Base-by-base conservation (phyloP, 2,329 filamentous ascomycete species). In the Aspergillus brasiliensis region DNA sequence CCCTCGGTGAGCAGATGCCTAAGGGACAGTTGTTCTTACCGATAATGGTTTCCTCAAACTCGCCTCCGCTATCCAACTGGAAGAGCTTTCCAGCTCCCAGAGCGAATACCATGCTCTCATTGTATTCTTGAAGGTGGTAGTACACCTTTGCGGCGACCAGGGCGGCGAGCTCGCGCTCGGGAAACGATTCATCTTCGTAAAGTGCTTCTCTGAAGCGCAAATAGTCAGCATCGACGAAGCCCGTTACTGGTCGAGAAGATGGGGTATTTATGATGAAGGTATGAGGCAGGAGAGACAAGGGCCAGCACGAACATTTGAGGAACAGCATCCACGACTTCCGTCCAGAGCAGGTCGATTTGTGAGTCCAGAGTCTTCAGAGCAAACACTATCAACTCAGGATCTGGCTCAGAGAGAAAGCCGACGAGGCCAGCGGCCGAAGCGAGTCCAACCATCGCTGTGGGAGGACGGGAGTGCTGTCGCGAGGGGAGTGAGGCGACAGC, bases 31-130 rank as follows among this genome's bases (percentile, higher is more conserved):
- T 25, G 38, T 56, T 75, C 81, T 71, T 78, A 86, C 84, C 94
- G 77, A 98, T 93, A 80, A 99, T 98, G 59, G 95, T 99, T 81
- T 99, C 93, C 78, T 99, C 95, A 73, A 97, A 99, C 81, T 99
- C 95, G 78, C 92, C 91, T 55, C 91, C 89, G 57, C 89, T 85
- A 72, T 97, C 91, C 66, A 98, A 86, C 81, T 96, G 91, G 83
- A 99, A 97, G 52, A 97, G 88, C 75, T 97, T 91, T 62, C 95
- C 95, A 23, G 95, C 93, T 60, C 92, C 93, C 48, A 99, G 86
- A 65, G 95, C 95, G 78, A 99, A 98, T 55, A 91, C 91, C 94
- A 99, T 98, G 79, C 94, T 97, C 82, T 99, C 95, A 75, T 97
- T 95, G 82, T 99, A 99, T 77, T 95, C 95, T 80, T 97, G 92